phyloP scores from a whole-genome alignment of 1,139 yeast species.

The Hemisphaericaspora lyxosophila region DNA sequence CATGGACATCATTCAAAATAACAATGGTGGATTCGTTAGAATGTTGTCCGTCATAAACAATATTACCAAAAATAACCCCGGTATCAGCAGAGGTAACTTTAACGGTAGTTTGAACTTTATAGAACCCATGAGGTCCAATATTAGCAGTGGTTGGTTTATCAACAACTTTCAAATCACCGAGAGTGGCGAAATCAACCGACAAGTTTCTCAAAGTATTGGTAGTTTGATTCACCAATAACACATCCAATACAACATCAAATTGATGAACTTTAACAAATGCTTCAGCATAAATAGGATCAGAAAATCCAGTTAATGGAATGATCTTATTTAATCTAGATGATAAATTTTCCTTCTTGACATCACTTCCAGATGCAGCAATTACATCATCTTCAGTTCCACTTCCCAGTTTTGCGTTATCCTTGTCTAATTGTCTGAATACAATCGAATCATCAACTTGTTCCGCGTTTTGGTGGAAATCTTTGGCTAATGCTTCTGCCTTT shows the following conservation, averaged over 20 bases:
- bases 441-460: slow-evolving; percentile 84
- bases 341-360: slow-evolving; percentile 55
- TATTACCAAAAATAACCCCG: slow-evolving; percentile 95
- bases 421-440: slow-evolving; percentile 77
- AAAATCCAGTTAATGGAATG: slow-evolving; percentile 92
- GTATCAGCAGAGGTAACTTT: slow-evolving; percentile 98
- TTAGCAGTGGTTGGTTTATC: slow-evolving; percentile 93
- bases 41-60: slow-evolving; percentile 94
- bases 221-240: slow-evolving; percentile 91
- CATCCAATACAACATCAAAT: slow-evolving; percentile 93
- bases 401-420: slow-evolving; percentile 35
- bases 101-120: slow-evolving; percentile 81
- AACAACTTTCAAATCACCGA: slow-evolving; percentile 93
- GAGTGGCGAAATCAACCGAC: slow-evolving; percentile 92
- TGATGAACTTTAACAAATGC: slow-evolving; percentile 94
- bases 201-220: slow-evolving; percentile 86
- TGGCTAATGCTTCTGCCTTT: slow-evolving; percentile 59
- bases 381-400: slow-evolving; percentile 51
- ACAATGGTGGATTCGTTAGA: slow-evolving; percentile 89
- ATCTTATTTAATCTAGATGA: slow-evolving; percentile 83
- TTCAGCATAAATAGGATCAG: slow-evolving; percentile 97
- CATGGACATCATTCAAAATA: slow-evolving; percentile 90
- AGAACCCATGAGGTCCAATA: slow-evolving; percentile 95
- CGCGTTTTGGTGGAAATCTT: slow-evolving; percentile 63
- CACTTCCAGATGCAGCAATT: slow-evolving; percentile 45